Evolutionary conservation across 164 flowering plant species (phyloP).

Genomic region (Aristolochia californica): DNA sequence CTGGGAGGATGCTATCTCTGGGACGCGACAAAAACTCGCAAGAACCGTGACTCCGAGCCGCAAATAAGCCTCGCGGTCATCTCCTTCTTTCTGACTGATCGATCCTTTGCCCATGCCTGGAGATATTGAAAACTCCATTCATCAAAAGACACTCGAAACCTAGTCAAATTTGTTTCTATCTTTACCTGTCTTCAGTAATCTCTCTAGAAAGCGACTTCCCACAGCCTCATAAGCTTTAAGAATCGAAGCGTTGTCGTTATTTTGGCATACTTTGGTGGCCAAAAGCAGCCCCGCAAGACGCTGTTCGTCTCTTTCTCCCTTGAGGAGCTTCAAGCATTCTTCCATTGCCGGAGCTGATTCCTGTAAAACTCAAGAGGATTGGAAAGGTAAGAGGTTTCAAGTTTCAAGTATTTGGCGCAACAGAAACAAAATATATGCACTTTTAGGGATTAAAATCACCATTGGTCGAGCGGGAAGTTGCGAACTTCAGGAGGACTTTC

Average conservation of each 20-base stretch:
- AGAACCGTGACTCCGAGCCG: slow-evolving; percentile 63
- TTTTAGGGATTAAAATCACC: neutral
- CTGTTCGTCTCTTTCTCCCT: slow-evolving; percentile 83
- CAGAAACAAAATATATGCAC: neutral
- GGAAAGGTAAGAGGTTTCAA: neutral
- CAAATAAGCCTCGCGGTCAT: slow-evolving; percentile 62
- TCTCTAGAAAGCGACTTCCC: slow-evolving; percentile 59
- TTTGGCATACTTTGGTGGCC: slow-evolving; percentile 58
- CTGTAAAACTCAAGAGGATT: neutral
- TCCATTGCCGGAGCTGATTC: slow-evolving; percentile 39
- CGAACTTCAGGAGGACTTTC: neutral
- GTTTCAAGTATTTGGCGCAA: neutral
- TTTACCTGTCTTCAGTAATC: slow-evolving; percentile 82
- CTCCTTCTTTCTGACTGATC: slow-evolving; percentile 17
- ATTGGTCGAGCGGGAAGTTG: neutral
- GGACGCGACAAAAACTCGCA: slow-evolving; percentile 73
- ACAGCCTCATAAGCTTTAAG: slow-evolving; percentile 56
- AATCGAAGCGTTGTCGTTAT: slow-evolving; percentile 51
- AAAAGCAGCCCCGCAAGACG: slow-evolving; percentile 85
- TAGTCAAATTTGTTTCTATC: neutral
- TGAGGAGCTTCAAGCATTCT: slow-evolving; percentile 69
- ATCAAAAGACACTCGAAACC: neutral
- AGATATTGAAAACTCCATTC: neutral
- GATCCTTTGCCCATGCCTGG: slow-evolving; percentile 60
- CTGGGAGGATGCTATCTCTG: slow-evolving; percentile 64